phyloP scores from a whole-genome alignment of 768 basidiomycete species.

The Suillus cothurnatus region DNA sequence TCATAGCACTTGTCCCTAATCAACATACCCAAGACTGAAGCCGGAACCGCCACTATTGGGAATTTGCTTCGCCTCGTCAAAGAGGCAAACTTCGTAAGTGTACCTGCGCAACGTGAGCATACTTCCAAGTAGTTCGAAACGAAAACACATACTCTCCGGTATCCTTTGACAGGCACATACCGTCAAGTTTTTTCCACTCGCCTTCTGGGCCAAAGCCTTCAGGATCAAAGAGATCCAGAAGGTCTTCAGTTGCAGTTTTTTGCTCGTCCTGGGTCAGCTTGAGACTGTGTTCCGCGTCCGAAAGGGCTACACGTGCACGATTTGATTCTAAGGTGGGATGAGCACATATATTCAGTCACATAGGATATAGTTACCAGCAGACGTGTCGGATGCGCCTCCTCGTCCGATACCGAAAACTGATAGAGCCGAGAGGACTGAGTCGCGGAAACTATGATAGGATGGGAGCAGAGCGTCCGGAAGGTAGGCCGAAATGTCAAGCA shows the following conservation, averaged over 20 bases:
- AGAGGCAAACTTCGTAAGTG: slow-evolving; percentile 92
- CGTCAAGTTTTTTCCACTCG: slow-evolving; percentile 96
- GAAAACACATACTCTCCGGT: slow-evolving; percentile 81
- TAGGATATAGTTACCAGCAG: slow-evolving; percentile 38
- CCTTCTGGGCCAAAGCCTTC: slow-evolving; percentile 76
- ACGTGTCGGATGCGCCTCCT: slow-evolving; percentile 33
- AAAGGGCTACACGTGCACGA: slow-evolving; percentile 62
- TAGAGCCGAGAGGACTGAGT: slow-evolving; percentile 63
- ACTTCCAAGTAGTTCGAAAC: neutral
- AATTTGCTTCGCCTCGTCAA: slow-evolving; percentile 86
- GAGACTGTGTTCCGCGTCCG: slow-evolving; percentile 64
- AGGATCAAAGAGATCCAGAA: slow-evolving; percentile 65
- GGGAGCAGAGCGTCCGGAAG: slow-evolving; percentile 82
- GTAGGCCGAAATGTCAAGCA: slow-evolving; percentile 79
- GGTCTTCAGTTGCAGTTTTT: slow-evolving; percentile 54
- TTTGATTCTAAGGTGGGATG: slow-evolving; percentile 48
- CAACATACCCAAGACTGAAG: slow-evolving; percentile 80
- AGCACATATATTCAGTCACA: slow-evolving; percentile 9
- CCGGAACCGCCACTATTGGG: slow-evolving; percentile 75
- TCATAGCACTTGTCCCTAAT: neutral
- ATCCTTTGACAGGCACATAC: slow-evolving; percentile 76
- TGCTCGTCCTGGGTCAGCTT: slow-evolving; percentile 53
- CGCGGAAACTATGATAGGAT: slow-evolving; percentile 68
- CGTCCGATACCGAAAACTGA: slow-evolving; percentile 61
- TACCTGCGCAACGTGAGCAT: slow-evolving; percentile 54